These are phyloP conservation scores for Ceratobasidium sp. DNA, from an alignment of 1,284 basidiomycete species.

Conservation along the genomic window DNA sequence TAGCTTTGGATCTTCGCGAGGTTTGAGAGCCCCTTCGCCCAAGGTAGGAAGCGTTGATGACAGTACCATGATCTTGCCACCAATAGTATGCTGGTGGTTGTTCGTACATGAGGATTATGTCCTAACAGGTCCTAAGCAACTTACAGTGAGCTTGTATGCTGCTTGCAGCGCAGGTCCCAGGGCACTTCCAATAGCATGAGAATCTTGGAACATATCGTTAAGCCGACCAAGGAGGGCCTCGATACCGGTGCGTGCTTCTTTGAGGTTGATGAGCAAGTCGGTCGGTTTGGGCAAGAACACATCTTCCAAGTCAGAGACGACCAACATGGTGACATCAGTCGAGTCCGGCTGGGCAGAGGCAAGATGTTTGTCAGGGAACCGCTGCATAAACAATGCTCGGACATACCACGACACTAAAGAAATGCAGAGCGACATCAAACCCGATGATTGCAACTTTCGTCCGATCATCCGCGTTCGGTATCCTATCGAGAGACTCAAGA, in stretches of 20 bases:
- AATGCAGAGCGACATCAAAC: slow-evolving; percentile 93
- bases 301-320: slow-evolving; percentile 95
- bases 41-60: slow-evolving; percentile 86
- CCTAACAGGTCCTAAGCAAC: slow-evolving; percentile 41
- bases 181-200: slow-evolving; percentile 89
- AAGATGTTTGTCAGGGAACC: background rate
- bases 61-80: slow-evolving; percentile 94
- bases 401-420: slow-evolving; percentile 80
- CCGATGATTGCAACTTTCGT: slow-evolving; percentile 94
- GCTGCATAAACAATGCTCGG: background rate
- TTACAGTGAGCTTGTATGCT: slow-evolving; percentile 91
- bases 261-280: slow-evolving; percentile 92
- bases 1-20: slow-evolving; percentile 95
- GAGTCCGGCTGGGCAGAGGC: slow-evolving; percentile 65
- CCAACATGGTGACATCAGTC: slow-evolving; percentile 93
- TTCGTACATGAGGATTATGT: slow-evolving; percentile 16
- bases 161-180: slow-evolving; percentile 96
- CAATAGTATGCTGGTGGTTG: slow-evolving; percentile 72
- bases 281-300: slow-evolving; percentile 97
- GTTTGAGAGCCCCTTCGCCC: slow-evolving; percentile 92
- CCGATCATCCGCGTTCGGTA: slow-evolving; percentile 93
- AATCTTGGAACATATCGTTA: slow-evolving; percentile 97
- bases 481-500: slow-evolving; percentile 90
- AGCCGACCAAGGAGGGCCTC: slow-evolving; percentile 84
- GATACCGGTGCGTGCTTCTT: slow-evolving; percentile 81